These are phyloP conservation scores for Rubus parviflorus DNA, from an alignment of 306 rosid species.

Conservation along the genomic window DNA sequence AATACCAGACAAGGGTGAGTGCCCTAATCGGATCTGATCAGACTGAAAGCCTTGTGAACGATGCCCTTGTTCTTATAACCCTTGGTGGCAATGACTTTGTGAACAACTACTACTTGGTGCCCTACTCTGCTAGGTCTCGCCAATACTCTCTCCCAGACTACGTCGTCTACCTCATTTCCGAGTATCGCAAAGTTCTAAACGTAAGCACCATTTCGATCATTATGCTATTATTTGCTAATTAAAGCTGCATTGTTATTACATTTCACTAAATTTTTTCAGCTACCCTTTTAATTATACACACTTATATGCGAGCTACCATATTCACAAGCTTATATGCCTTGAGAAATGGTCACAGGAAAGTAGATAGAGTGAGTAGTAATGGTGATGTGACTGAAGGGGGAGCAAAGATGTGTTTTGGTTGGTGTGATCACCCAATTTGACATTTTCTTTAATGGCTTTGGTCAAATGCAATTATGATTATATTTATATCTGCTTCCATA, in stretches of 20 bases:
- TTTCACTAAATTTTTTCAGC: neutral
- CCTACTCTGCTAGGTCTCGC: slow-evolving; percentile 82
- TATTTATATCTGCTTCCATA: neutral
- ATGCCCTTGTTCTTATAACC: slow-evolving; percentile 63
- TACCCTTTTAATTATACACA: neutral
- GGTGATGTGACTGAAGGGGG: neutral
- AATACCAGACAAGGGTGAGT: slow-evolving; percentile 58
- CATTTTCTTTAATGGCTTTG: neutral
- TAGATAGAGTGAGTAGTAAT: slow-evolving; percentile 3
- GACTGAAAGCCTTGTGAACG: slow-evolving; percentile 44
- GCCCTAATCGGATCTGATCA: slow-evolving; percentile 52
- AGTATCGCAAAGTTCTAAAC: slow-evolving; percentile 62
- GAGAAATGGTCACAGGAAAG: slow-evolving; percentile 5
- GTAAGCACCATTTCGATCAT: slow-evolving; percentile 27
- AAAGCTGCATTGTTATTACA: neutral
- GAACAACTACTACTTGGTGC: slow-evolving; percentile 79
- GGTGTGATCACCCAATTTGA: slow-evolving; percentile 25
- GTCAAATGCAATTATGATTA: neutral
- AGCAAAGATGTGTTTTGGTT: slow-evolving; percentile 16
- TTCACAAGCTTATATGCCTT: neutral
- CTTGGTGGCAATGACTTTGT: slow-evolving; percentile 92
- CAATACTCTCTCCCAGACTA: slow-evolving; percentile 78
- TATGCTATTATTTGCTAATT: no score
- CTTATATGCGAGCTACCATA: neutral
- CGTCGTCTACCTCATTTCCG: slow-evolving; percentile 61